These are phyloP conservation scores for Capronia coronata DNA, from an alignment of 2,329 filamentous ascomycete species.

Conservation along the genomic window DNA sequence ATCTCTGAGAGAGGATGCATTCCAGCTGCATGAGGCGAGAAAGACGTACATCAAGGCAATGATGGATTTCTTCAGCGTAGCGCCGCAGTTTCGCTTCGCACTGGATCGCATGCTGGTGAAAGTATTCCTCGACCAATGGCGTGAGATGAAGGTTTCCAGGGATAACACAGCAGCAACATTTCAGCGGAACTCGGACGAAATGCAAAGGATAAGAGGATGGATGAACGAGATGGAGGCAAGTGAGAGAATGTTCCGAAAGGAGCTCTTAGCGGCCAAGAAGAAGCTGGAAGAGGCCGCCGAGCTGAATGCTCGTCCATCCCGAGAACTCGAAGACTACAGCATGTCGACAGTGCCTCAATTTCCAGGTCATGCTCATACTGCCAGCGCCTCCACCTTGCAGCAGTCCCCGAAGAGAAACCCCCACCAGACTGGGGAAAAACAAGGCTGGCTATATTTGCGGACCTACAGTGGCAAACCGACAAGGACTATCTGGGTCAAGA, in stretches of 20 bases:
- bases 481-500: slow-evolving; percentile 77
- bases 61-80: slow-evolving; percentile 85
- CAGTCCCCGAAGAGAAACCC: slow-evolving; percentile 49
- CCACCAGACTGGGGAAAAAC: slow-evolving; percentile 60
- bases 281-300: slow-evolving; percentile 76
- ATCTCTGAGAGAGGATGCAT: slow-evolving; percentile 85
- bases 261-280: slow-evolving; percentile 70
- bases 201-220: slow-evolving; percentile 90
- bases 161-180: slow-evolving; percentile 59
- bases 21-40: slow-evolving; percentile 85
- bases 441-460: slow-evolving; percentile 86
- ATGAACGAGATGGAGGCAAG: slow-evolving; percentile 85
- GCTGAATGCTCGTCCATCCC: slow-evolving; percentile 65
- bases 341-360: slow-evolving; percentile 84
- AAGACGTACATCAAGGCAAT: slow-evolving; percentile 86
- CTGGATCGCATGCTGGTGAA: slow-evolving; percentile 82
- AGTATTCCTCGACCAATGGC: slow-evolving; percentile 80
- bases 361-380: slow-evolving; percentile 61
- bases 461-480: slow-evolving; percentile 81
- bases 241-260: slow-evolving; percentile 75
- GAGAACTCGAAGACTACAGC: slow-evolving; percentile 89
- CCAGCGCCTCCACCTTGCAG: slow-evolving; percentile 36
- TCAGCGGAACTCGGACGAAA: slow-evolving; percentile 65
- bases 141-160: slow-evolving; percentile 68
- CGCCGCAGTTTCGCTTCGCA: slow-evolving; percentile 74